Evolutionary conservation across 768 basidiomycete genomes (phyloP).

Genomic region (Pleurotus giganteus): DNA sequence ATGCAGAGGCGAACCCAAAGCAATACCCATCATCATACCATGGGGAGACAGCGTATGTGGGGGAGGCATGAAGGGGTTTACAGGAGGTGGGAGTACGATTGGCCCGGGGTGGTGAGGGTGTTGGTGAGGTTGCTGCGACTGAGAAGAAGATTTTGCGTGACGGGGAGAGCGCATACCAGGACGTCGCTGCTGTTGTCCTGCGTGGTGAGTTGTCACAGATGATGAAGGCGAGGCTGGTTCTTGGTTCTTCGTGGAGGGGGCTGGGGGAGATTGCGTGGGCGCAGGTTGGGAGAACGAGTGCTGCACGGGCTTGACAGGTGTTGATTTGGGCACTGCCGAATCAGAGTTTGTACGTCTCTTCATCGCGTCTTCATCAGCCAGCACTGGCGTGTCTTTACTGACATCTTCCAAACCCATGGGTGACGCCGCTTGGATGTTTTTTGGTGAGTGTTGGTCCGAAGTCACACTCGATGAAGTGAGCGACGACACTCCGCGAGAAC

Average conservation of each 20-base stretch:
- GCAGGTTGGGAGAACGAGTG: background rate
- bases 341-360: background rate
- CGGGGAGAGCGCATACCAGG: slow-evolving; percentile 6
- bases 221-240: background rate
- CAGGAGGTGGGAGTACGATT: slow-evolving; percentile 64
- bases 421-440: background rate
- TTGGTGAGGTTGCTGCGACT: slow-evolving; percentile 6
- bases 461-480: slow-evolving; percentile 3
- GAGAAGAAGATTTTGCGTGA: background rate
- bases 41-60: slow-evolving; percentile 29
- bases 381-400: background rate
- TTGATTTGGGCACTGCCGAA: background rate
- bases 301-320: background rate
- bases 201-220: background rate
- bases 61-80: slow-evolving; percentile 27
- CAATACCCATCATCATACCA: slow-evolving; percentile 11
- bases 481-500: slow-evolving; percentile 5
- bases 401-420: background rate
- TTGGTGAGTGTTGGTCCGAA: slow-evolving; percentile 1
- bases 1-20: slow-evolving; percentile 23
- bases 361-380: background rate
- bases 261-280: background rate
- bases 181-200: background rate
- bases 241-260: background rate
- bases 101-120: slow-evolving; percentile 65